Conservation (phyloP, 305 asterid species). For the Plantago lanceolata region DNA sequence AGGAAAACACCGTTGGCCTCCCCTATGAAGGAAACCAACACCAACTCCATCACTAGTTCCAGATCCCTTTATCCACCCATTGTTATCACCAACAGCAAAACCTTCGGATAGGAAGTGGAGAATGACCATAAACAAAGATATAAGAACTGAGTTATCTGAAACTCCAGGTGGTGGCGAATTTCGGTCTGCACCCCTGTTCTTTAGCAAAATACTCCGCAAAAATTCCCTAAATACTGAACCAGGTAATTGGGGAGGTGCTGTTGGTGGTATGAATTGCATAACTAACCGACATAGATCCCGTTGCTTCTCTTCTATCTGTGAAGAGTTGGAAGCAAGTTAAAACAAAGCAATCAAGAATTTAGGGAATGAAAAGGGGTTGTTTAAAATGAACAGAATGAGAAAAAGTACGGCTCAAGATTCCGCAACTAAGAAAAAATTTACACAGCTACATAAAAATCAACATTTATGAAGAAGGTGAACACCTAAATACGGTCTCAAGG, state of each 20-base stretch:
- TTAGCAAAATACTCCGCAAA: slow-evolving; percentile 72
- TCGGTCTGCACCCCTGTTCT: slow-evolving; percentile 92
- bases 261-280: slow-evolving; percentile 89
- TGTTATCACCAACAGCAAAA: slow-evolving; percentile 51
- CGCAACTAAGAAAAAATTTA: not conserved
- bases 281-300: slow-evolving; percentile 85
- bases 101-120: slow-evolving; percentile 95
- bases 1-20: slow-evolving; percentile 76
- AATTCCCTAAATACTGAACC: slow-evolving; percentile 85
- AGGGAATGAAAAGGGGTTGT: slow-evolving; percentile 6
- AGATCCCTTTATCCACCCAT: slow-evolving; percentile 66
- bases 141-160: slow-evolving; percentile 86
- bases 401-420: not conserved
- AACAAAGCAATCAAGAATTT: slow-evolving; percentile 10
- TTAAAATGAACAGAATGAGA: slow-evolving; percentile 4
- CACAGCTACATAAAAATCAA: not conserved
- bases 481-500: not conserved
- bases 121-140: slow-evolving; percentile 67
- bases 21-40: slow-evolving; percentile 89
- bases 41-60: slow-evolving; percentile 52
- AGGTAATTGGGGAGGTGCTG: slow-evolving; percentile 65
- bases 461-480: slow-evolving; percentile 5
- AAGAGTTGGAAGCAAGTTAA: slow-evolving; percentile 20
- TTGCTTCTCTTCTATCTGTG: slow-evolving; percentile 92
- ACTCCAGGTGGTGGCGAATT: slow-evolving; percentile 91